phyloP scores from a whole-genome alignment of 2,329 filamentous ascomycete species.

The Emmonsiellopsis sp. region DNA sequence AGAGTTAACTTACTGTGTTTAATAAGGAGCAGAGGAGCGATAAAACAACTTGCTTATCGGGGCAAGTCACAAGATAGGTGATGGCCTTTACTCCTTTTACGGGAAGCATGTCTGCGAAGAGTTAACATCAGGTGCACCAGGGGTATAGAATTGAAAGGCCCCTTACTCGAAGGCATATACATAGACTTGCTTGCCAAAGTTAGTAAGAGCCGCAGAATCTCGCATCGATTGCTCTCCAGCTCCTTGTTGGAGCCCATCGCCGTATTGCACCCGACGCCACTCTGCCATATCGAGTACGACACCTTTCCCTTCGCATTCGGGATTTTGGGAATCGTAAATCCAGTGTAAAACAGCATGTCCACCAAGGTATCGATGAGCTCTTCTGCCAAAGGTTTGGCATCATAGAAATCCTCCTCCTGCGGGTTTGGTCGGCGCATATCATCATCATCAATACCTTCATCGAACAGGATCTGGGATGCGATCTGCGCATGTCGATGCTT shows the following conservation, averaged over 20 bases:
- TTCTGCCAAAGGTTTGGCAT: conserved; percentile 79
- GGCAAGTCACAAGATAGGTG: conserved; percentile 78
- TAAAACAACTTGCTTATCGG: conserved; percentile 84
- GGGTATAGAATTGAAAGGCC: background rate
- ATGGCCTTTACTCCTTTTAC: conserved; percentile 73
- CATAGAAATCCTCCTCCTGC: conserved; percentile 58
- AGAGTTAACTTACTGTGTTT: conserved; percentile 62
- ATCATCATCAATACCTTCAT: conserved; percentile 53
- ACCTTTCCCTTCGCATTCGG: conserved; percentile 67
- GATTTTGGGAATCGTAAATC: conserved; percentile 72
- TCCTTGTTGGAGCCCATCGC: conserved; percentile 82
- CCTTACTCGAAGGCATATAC: conserved; percentile 70
- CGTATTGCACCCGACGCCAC: conserved; percentile 89
- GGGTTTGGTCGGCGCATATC: conserved; percentile 30
- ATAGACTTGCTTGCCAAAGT: conserved; percentile 84
- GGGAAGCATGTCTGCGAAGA: conserved; percentile 53
- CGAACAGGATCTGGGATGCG: conserved; percentile 71
- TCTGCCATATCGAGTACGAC: conserved; percentile 94
- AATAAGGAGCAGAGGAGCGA: conserved; percentile 85
- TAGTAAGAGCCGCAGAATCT: conserved; percentile 76
- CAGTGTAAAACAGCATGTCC: conserved; percentile 83
- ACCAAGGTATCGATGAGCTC: conserved; percentile 84
- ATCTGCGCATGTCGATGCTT: conserved; percentile 58
- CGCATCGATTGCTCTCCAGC: conserved; percentile 83
- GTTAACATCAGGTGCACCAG: conserved; percentile 8